Evolutionary conservation across 2,329 filamentous ascomycete species (phyloP), one percentile per base, ranked within the genome.

Genomic region (Pseudogymnoascus sp.): DNA sequence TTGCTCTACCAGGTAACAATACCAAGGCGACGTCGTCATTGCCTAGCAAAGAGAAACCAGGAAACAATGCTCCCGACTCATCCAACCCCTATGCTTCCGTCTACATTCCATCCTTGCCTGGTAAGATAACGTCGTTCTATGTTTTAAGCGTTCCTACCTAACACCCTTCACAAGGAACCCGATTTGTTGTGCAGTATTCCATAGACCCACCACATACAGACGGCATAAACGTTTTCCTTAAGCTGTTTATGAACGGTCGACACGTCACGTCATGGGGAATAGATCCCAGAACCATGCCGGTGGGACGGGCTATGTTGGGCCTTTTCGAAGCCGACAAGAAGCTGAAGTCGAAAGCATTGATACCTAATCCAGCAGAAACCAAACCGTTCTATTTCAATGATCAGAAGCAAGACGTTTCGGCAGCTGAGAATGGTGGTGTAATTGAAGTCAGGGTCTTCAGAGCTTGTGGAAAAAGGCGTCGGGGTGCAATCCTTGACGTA

Each of bases 71-170:
- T 11, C 28, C 16, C 25, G n/a, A 56, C n/a, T 34, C 46, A 18
- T 56, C 49, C 8, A 56, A 67, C 28, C 77, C 82, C 1, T 76
- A 71, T 3, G 73, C 80, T 21, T 82, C 83, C 1, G 82, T 85
- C 36, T 86, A 86, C 66, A 77, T 86, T 11, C 82, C 83, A 1
- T 84, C 83, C 0, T 69, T 77, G 3, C 77, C 82, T 70, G 82
- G 83, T 83, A 56, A 34, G 49, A 34, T 18, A 18, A 34, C 6
- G 25, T 21, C 6, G n/a, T 34, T 34, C 25, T 56, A 18, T 14
- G 6, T 12, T 56, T 31, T 21, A 18, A 34, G 25, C 28, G 18
- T 18, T 18, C 34, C 12, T 3, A 21, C 21, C 59, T 60, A 12
- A 60, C 59, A 60, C 4, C 18, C 34, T 25, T 25, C 59, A 9